Conservation (phyloP, 1,139 yeast genomes). For the Kluyveromyces sp. region DNA sequence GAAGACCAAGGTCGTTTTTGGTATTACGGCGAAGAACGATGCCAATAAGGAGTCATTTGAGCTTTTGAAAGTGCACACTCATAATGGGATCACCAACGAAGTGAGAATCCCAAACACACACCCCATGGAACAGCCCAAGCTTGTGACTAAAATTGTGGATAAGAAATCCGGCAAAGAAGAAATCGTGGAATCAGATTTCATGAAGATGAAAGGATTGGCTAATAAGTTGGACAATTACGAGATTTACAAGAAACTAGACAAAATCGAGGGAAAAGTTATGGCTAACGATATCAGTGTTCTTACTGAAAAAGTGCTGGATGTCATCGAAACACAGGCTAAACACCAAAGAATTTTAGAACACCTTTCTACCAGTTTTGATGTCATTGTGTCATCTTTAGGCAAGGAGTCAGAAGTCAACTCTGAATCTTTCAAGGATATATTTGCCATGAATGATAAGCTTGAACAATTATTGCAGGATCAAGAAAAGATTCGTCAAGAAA, state of each 20-base stretch:
- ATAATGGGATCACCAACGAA: constrained; percentile 48
- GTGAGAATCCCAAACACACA: constrained; percentile 51
- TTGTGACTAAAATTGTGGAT: constrained; percentile 31
- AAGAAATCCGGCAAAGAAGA: constrained; percentile 28
- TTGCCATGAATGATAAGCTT: constrained; percentile 27
- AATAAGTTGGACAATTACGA: constrained; percentile 23
- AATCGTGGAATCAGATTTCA: constrained; percentile 24
- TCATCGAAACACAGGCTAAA: constrained; percentile 21
- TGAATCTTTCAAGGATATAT: constrained; percentile 29
- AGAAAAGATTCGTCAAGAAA: constrained; percentile 29
- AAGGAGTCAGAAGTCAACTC: constrained; percentile 12
- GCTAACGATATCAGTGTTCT: constrained; percentile 29
- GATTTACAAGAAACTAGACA: constrained; percentile 28
- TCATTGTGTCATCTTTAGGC: constrained; percentile 6
- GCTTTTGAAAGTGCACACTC: constrained; percentile 48
- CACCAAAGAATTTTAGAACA: constrained; percentile 21
- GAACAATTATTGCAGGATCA: constrained; percentile 31
- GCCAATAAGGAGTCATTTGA: constrained; percentile 48
- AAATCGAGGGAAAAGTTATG: constrained; percentile 30
- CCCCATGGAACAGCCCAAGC: constrained; percentile 41
- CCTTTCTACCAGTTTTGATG: constrained; percentile 13
- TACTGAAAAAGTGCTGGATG: constrained; percentile 16
- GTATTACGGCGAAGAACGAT: constrained; percentile 46
- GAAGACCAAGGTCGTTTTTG: constrained; percentile 35
- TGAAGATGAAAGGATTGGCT: constrained; percentile 20